These are phyloP conservation scores for Nemania sp. DNA, from an alignment of 2,329 filamentous ascomycete species.

Conservation along the genomic window DNA sequence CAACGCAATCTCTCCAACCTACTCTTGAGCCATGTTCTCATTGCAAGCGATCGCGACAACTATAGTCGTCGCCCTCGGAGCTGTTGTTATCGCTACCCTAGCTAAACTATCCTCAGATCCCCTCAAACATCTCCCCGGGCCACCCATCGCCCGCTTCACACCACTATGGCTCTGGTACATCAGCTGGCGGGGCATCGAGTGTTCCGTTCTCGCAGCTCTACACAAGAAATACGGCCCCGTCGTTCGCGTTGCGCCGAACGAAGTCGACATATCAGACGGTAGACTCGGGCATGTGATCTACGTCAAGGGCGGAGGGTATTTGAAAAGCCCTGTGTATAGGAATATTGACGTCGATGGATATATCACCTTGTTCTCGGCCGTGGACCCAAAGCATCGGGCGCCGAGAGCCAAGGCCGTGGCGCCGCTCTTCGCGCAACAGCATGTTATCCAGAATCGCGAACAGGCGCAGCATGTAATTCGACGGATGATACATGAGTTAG, in stretches of 20 bases:
- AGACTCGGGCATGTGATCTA: neutral
- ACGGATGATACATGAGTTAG: neutral
- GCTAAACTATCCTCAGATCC: neutral
- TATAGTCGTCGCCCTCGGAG: neutral
- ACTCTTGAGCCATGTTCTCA: neutral
- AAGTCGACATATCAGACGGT: neutral
- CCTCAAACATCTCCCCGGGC: neutral
- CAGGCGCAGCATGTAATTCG: neutral
- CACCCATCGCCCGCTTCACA: neutral
- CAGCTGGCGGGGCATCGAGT: neutral
- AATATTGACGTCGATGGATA: neutral
- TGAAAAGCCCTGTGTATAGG: neutral
- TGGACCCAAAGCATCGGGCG: neutral
- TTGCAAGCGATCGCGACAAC: neutral
- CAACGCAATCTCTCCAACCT: neutral
- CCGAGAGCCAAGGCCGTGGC: neutral
- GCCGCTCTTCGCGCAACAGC: constrained; percentile 2
- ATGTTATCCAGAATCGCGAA: neutral
- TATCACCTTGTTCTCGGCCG: neutral
- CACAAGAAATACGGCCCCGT: constrained; percentile 1
- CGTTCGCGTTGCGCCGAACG: neutral
- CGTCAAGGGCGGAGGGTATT: neutral
- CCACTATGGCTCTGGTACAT: constrained; percentile 6
- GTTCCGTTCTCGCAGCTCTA: neutral
- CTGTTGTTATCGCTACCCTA: neutral